A percentile compares a stretch with the other conserved stretches of the same genome.
phyloP scores from a whole-genome alignment of 1,284 basidiomycete species.

The Cryptococcus sp. region DNA sequence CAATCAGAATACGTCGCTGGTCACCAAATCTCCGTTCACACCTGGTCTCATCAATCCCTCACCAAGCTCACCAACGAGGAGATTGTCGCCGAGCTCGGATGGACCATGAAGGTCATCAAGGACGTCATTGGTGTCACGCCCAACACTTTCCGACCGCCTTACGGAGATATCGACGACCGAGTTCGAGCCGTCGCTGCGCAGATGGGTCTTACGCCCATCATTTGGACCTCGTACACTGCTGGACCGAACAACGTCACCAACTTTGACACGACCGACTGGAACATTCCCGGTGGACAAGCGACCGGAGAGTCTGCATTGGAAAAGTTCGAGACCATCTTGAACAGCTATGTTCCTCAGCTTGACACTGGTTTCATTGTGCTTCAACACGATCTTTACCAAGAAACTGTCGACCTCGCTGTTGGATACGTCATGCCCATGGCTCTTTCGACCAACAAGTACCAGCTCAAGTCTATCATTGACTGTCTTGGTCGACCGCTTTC shows the following conservation, averaged over 20 bases:
- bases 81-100: conserved; percentile 88
- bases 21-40: conserved; percentile 59
- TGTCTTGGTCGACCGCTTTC: conserved; percentile 57
- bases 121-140: conserved; percentile 77
- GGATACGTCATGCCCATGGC: conserved; percentile 71
- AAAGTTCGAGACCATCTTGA: conserved; percentile 47
- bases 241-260: conserved; percentile 45
- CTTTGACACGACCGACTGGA: conserved; percentile 84
- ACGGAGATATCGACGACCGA: conserved; percentile 65
- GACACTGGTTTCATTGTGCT: conserved; percentile 75
- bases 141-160: conserved; percentile 67
- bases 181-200: conserved; percentile 68
- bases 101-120: conserved; percentile 81
- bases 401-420: conserved; percentile 80
- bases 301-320: conserved; percentile 56
- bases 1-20: conserved; percentile 78
- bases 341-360: conserved; percentile 38
- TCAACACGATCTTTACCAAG: conserved; percentile 76
- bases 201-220: conserved; percentile 44
- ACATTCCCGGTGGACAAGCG: conserved; percentile 65
- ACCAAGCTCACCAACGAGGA: conserved; percentile 79
- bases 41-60: conserved; percentile 33
- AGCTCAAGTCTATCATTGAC: conserved; percentile 54
- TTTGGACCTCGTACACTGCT: conserved; percentile 36
- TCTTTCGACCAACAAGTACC: conserved; percentile 57